These are phyloP conservation scores for Fragaria nilgerrensis DNA, from an alignment of 306 rosid genomes.

Conservation along the genomic window DNA sequence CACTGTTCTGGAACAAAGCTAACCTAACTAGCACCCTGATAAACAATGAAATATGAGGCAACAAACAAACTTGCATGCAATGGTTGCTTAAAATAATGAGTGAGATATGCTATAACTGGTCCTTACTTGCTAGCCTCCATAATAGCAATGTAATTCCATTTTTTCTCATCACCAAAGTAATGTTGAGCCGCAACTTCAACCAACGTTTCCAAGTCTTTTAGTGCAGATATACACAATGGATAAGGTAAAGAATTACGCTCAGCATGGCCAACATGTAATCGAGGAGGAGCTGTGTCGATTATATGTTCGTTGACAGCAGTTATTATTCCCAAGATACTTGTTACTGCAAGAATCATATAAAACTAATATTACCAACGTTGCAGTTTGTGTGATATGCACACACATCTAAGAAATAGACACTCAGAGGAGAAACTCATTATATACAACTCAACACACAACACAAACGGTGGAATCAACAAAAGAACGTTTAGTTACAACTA, in stretches of 20 bases:
- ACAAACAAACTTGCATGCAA: constrained; percentile 5
- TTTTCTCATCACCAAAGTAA: constrained; percentile 79
- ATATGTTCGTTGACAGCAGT: constrained; percentile 89
- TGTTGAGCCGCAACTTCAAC: constrained; percentile 90
- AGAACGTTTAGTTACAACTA: neutral
- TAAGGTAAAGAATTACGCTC: constrained; percentile 65
- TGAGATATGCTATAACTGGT: constrained; percentile 13
- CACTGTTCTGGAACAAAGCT: constrained; percentile 77
- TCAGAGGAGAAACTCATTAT: neutral
- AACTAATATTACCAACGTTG: constrained; percentile 13
- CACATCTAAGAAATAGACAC: neutral
- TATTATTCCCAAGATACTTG: constrained; percentile 73
- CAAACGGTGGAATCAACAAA: neutral
- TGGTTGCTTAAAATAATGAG: constrained; percentile 20
- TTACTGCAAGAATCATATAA: constrained; percentile 55
- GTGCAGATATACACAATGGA: constrained; percentile 78
- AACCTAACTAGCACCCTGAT: constrained; percentile 79
- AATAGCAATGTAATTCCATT: constrained; percentile 90
- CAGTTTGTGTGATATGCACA: neutral
- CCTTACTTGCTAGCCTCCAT: constrained; percentile 89
- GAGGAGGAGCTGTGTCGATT: constrained; percentile 59
- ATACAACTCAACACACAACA: neutral
- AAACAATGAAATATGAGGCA: constrained; percentile 25
- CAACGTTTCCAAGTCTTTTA: constrained; percentile 86
- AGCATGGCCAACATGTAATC: constrained; percentile 35